These are phyloP conservation scores for Chlamydomonas urium DNA, from an alignment of 139 green algal species.

Conservation along the genomic window DNA sequence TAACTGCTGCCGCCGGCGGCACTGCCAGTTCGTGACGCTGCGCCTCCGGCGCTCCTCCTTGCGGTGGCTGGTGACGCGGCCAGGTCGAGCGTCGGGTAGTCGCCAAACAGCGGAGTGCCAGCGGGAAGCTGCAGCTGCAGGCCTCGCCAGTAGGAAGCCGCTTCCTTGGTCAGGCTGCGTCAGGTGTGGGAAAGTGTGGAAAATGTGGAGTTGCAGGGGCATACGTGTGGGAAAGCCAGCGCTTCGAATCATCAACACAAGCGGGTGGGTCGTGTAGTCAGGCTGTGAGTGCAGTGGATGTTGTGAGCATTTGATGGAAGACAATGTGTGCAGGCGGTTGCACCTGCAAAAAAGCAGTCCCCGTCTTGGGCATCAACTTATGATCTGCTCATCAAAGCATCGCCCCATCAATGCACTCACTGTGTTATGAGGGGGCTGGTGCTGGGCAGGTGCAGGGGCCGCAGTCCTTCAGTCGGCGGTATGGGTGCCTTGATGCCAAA, in stretches of 20 bases:
- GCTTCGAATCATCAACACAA: too few relatives aligned
- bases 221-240: too few relatives aligned
- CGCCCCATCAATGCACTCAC: not conserved
- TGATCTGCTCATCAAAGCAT: not conserved
- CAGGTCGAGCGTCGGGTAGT: not conserved
- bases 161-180: conserved; percentile 29
- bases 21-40: too few relatives aligned
- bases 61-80: not conserved
- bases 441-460: conserved; percentile 27
- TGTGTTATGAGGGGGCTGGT: conserved; percentile 17
- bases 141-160: conserved; percentile 38
- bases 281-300: too few relatives aligned
- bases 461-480: not conserved
- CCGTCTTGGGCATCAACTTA: not conserved
- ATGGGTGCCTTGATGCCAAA: conserved; percentile 16
- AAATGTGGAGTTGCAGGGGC: not conserved
- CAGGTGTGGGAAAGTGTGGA: not conserved
- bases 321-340: not conserved
- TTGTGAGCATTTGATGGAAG: not conserved
- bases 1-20: too few relatives aligned
- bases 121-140: conserved; percentile 21
- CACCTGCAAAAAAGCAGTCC: not conserved
- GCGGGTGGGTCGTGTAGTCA: too few relatives aligned
- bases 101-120: not conserved
- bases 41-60: not conserved